Base-by-base conservation (phyloP, 2,329 filamentous ascomycete genomes). In the Calonectria pseudoreteaudii region DNA sequence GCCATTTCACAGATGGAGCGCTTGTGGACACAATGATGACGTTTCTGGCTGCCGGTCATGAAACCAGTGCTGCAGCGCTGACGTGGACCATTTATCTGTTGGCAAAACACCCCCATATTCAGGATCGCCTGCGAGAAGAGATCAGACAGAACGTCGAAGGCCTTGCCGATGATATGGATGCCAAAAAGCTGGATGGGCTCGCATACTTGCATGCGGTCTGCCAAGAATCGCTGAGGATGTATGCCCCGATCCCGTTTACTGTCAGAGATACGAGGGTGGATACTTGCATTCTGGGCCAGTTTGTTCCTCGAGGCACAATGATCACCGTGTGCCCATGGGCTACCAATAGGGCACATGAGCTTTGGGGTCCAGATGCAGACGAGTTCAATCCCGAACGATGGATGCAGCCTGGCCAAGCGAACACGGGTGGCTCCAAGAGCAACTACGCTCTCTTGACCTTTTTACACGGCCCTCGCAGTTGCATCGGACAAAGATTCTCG, bases 381-480 rank as follows among this genome's bases (percentile, higher is more conserved):
- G 78, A 81, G 23, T 85, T 86, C 68, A 79, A 83, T 23, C 85
- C 85, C 1, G 81, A 83, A 26, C 82, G 86, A 52, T 87, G 86
- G 86, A 76, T 81, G 70, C 65, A 50, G 1, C 76, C 74, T 2
- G 72, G 72, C 0, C 68, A 76, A 34, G 72, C 74, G 14, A 83
- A 91, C 68, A 91, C 89, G 9, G 94, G 94, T 2, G 93, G 93
- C 4, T 92, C 93, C 0, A 86, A 87, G 5, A 93, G 88, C 68
- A 94, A 94, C 81, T 95, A 93, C 81, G 88, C 90, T 1, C 92
- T 93, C 75, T 81, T 96, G 84, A 95, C 94, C 0, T 98, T 98
- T 84, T 83, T 97, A 56, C 94, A 97, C 80, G 80, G 81, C 3
- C 81, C 81, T 14, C 73, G 80, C n/a, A 78, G 80, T 14, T 82